A percentile compares a stretch with the other conserved stretches of the same genome.
phyloP scores from a whole-genome alignment of 208 protist genomes.

The Acanthamoeba polyphaga region DNA sequence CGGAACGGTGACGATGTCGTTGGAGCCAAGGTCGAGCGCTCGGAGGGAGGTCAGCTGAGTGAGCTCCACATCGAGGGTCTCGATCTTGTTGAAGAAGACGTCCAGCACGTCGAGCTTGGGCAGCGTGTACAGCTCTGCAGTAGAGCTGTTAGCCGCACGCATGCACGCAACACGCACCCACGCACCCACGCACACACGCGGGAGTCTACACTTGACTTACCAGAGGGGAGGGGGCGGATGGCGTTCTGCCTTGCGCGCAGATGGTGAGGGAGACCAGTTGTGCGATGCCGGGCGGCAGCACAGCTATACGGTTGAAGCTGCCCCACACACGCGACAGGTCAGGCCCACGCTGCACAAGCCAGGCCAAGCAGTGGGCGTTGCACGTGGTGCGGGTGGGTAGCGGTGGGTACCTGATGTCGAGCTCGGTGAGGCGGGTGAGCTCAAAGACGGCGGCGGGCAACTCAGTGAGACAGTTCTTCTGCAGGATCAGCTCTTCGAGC shows the following conservation, averaged over 20 bases:
- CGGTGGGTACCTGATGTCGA: neutral
- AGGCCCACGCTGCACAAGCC: neutral
- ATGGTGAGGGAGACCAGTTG: neutral
- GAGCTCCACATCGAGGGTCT: neutral
- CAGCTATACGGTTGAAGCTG: neutral
- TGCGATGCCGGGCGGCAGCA: neutral
- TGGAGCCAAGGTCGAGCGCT: constrained; percentile 30
- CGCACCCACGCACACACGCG: no score
- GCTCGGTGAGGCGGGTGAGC: neutral
- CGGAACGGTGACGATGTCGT: constrained; percentile 32
- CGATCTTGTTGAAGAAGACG: constrained; percentile 45
- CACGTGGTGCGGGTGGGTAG: neutral
- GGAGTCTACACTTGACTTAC: neutral
- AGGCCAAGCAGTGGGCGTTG: neutral
- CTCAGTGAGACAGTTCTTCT: neutral
- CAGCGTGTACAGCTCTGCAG: neutral
- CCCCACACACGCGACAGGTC: neutral
- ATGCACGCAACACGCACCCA: no score
- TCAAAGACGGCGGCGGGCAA: neutral
- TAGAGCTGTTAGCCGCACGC: neutral
- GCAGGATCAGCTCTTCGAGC: neutral
- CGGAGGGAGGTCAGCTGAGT: constrained; percentile 6
- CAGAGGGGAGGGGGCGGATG: neutral
- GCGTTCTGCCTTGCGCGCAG: neutral
- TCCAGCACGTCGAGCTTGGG: neutral